A percentile compares a stretch with the other conserved stretches of the same genome.
Evolutionary conservation across 2,329 filamentous ascomycete genomes (phyloP).

Genomic region (Gyromitra esculenta): DNA sequence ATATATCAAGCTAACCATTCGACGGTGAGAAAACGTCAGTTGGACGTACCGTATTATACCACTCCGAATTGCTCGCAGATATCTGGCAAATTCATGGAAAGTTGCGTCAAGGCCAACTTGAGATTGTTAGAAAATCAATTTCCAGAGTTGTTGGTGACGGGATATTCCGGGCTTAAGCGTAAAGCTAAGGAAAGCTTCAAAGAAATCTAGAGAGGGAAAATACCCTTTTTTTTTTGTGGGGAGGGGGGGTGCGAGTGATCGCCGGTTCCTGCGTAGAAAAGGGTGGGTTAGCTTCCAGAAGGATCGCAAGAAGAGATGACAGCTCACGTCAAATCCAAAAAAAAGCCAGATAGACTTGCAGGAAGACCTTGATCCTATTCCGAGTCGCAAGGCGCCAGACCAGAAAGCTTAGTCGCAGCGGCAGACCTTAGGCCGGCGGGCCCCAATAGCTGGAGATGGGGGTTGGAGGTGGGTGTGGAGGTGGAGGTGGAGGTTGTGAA

Average conservation of each 20-base stretch:
- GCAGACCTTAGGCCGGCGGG: slow-evolving; percentile 50
- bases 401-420: slow-evolving; percentile 47
- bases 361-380: slow-evolving; percentile 17
- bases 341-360: slow-evolving; percentile 35
- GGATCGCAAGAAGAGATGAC: slow-evolving; percentile 43
- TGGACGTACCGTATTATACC: slow-evolving; percentile 43
- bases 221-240: slow-evolving; percentile 2
- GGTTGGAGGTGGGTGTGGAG: too few species aligned
- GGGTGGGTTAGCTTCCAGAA: slow-evolving; percentile 47
- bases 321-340: slow-evolving; percentile 42
- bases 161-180: slow-evolving; percentile 12
- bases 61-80: slow-evolving; percentile 45
- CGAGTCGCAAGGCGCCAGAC: slow-evolving; percentile 38
- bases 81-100: slow-evolving; percentile 50
- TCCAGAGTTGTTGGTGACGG: slow-evolving; percentile 25
- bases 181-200: slow-evolving; percentile 18
- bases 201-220: slow-evolving; percentile 21
- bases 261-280: slow-evolving; percentile 46
- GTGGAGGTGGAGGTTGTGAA: slow-evolving; percentile 35
- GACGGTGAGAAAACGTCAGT: slow-evolving; percentile 33
- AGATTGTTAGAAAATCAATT: slow-evolving; percentile 25
- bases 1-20: slow-evolving; percentile 44
- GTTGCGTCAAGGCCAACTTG: slow-evolving; percentile 40
- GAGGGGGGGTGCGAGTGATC: slow-evolving; percentile 14
- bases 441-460: slow-evolving; percentile 49